Evolutionary conservation across 2,329 filamentous ascomycete genomes (phyloP).

Genomic region (Penicillium sp.): DNA sequence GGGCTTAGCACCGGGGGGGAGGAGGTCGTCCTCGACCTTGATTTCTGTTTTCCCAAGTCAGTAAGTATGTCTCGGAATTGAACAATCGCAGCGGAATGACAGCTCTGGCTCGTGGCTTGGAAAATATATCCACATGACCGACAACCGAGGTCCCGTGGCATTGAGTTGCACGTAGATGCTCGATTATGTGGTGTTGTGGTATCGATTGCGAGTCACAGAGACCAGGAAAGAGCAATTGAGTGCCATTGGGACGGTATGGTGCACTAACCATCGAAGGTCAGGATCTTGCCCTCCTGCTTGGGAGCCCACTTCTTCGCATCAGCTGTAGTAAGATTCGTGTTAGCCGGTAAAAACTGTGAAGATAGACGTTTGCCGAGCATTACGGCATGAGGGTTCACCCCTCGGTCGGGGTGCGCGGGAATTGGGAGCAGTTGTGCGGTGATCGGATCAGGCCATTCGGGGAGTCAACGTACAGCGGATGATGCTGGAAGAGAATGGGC

Average conservation of each 20-base stretch:
- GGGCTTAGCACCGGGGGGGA: constrained; percentile 73
- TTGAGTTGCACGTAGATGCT: constrained; percentile 8
- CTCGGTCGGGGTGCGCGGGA: constrained; percentile 21
- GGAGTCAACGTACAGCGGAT: constrained; percentile 46
- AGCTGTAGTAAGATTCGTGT: constrained; percentile 27
- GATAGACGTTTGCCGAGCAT: not conserved
- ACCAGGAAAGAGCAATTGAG: constrained; percentile 15
- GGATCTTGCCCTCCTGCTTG: constrained; percentile 43
- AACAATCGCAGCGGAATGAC: not conserved
- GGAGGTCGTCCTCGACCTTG: constrained; percentile 73
- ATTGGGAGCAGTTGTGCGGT: constrained; percentile 23
- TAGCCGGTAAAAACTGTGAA: constrained; percentile 19
- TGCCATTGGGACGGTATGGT: constrained; percentile 7
- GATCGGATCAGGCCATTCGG: constrained; percentile 24
- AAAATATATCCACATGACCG: constrained; percentile 14
- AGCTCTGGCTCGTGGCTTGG: constrained; percentile 5
- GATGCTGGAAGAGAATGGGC: constrained; percentile 46
- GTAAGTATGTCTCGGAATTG: not conserved
- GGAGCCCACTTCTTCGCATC: constrained; percentile 40
- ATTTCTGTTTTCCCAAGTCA: constrained; percentile 61
- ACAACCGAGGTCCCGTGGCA: constrained; percentile 10
- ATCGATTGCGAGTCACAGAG: constrained; percentile 4
- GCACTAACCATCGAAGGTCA: constrained; percentile 45
- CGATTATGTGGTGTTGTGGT: not conserved
- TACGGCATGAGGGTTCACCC: constrained; percentile 13